phyloP scores from a whole-genome alignment of 2,329 filamentous ascomycete genomes.

The Fusarium brevicatenulatum region DNA sequence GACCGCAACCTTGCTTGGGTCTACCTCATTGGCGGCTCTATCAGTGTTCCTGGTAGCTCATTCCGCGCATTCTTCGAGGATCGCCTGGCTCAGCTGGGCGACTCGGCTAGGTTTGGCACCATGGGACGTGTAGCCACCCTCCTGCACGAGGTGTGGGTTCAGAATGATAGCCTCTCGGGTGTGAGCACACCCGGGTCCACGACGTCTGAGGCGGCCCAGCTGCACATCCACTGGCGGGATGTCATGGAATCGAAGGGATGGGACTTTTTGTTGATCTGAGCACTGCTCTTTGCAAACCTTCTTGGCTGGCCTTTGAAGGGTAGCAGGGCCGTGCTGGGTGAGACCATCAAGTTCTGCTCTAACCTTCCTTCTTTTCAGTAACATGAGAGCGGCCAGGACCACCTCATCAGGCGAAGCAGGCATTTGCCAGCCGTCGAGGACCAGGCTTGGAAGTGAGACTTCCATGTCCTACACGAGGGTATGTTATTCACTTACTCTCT shows the following conservation, averaged over 20 bases:
- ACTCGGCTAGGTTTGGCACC: conserved; percentile 81
- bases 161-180: conserved; percentile 68
- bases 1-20: conserved; percentile 95
- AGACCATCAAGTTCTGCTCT: conserved; percentile 33
- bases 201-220: conserved; percentile 56
- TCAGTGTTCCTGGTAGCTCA: conserved; percentile 74
- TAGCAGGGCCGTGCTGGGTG: conserved; percentile 36
- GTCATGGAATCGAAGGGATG: conserved; percentile 91
- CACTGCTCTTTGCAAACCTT: conserved; percentile 37
- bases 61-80: conserved; percentile 85
- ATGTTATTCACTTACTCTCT: conserved; percentile 39
- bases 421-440: conserved; percentile 48
- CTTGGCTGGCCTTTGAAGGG: conserved; percentile 53
- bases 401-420: conserved; percentile 50
- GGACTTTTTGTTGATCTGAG: conserved; percentile 90
- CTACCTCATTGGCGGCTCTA: conserved; percentile 85
- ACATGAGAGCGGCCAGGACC: conserved; percentile 39
- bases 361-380: conserved; percentile 35
- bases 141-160: conserved; percentile 85
- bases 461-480: conserved; percentile 11
- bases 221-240: conserved; percentile 92
- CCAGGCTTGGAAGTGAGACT: conserved; percentile 14
- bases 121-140: conserved; percentile 85
- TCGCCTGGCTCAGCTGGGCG: conserved; percentile 78
- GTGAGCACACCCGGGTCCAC: conserved; percentile 51